Evolutionary conservation across 164 flowering plant genomes (phyloP).

Genomic region (Taxillus chinensis): DNA sequence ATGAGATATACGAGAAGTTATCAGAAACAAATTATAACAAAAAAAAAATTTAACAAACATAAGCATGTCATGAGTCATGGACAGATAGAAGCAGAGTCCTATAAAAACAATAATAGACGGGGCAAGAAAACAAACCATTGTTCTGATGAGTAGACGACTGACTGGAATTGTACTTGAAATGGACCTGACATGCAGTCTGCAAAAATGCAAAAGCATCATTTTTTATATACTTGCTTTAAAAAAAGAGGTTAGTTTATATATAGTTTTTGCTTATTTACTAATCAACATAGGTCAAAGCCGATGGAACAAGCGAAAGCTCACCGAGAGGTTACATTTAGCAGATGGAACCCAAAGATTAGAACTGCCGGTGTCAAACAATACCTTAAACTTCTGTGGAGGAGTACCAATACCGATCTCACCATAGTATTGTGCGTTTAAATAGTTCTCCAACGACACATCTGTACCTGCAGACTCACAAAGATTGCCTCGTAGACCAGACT

Average conservation of each 20-base stretch:
- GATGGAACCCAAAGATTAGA: slow-evolving; percentile 92
- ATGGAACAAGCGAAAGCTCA: slow-evolving; percentile 15
- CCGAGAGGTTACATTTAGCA: slow-evolving; percentile 58
- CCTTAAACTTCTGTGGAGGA: slow-evolving; percentile 86
- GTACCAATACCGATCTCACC: slow-evolving; percentile 82
- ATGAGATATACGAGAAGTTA: no score
- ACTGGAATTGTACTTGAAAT: slow-evolving; percentile 31
- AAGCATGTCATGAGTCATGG: no score
- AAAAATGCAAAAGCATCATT: slow-evolving; percentile 2
- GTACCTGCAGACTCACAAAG: slow-evolving; percentile 29
- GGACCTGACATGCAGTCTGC: slow-evolving; percentile 34
- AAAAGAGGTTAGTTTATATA: not conserved
- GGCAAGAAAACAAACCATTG: slow-evolving; percentile 22
- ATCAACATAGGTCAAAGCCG: not conserved
- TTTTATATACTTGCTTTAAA: no score
- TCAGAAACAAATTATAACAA: no score
- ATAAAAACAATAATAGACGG: not conserved
- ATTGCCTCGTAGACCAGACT: slow-evolving; percentile 30
- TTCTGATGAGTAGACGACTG: slow-evolving; percentile 26
- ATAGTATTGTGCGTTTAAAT: slow-evolving; percentile 84
- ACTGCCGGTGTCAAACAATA: slow-evolving; percentile 85
- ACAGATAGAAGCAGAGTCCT: not conserved
- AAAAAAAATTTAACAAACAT: no score
- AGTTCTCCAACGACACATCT: slow-evolving; percentile 64
- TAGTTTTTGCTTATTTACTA: not conserved